These are phyloP conservation scores for Peronospora tabacina DNA, from an alignment of 352 stramenopile genomes.

Conservation along the genomic window DNA sequence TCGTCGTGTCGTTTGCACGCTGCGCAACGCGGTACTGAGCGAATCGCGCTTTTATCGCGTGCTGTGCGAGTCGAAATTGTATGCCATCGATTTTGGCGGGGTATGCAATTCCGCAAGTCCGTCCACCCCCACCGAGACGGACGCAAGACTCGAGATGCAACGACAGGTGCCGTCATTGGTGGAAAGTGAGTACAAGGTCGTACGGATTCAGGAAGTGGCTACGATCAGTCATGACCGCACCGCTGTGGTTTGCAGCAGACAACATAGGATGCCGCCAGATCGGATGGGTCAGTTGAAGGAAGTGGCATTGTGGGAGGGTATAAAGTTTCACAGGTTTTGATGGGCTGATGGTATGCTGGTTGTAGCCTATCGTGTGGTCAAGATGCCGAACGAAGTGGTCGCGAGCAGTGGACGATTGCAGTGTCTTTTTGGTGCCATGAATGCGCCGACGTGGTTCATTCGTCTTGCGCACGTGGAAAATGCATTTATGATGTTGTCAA, in stretches of 20 bases:
- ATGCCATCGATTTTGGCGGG: conserved; percentile 46
- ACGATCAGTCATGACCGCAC: conserved; percentile 29
- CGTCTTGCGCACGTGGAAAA: conserved; percentile 61
- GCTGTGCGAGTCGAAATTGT: conserved; percentile 55
- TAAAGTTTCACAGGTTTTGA: background rate
- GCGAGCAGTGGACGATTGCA: conserved; percentile 47
- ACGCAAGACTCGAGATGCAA: conserved; percentile 14
- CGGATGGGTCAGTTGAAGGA: conserved; percentile 30
- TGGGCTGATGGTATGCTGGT: background rate
- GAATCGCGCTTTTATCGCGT: conserved; percentile 67
- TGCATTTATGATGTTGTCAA: conserved; percentile 61
- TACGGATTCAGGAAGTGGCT: conserved; percentile 55
- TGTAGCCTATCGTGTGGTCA: conserved; percentile 58
- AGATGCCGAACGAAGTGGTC: conserved; percentile 74
- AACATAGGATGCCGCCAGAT: conserved; percentile 32
- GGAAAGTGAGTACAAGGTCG: conserved; percentile 43
- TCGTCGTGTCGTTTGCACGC: conserved; percentile 7
- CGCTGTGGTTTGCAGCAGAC: conserved; percentile 16
- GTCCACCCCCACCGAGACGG: background rate
- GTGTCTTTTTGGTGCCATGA: conserved; percentile 45
- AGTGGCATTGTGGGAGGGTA: no score
- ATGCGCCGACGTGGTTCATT: conserved; percentile 65
- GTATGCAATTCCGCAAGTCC: conserved; percentile 2
- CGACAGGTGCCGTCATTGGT: conserved; percentile 22
- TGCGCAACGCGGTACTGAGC: conserved; percentile 35